Percentiles rank a stretch among this genome's conserved stretches.
phyloP scores from a whole-genome alignment of 805 yeast genomes.

The Teunomyces atbi region DNA sequence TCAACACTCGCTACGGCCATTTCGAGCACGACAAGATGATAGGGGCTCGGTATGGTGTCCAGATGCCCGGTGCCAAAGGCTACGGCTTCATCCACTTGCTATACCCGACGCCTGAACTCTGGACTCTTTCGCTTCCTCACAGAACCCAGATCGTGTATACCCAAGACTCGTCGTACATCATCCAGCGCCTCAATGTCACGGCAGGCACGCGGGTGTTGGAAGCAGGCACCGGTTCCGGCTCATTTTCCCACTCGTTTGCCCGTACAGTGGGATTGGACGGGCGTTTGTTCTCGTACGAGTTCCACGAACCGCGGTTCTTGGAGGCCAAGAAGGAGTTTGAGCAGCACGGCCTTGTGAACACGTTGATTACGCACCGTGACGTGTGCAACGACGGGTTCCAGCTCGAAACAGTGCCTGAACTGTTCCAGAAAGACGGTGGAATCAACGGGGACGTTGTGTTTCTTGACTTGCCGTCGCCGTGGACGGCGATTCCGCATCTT shows the following conservation, averaged over 20 bases:
- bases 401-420: constrained; percentile 35
- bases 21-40: constrained; percentile 85
- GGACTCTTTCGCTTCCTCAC: constrained; percentile 96
- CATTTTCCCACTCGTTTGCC: constrained; percentile 89
- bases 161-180: constrained; percentile 88
- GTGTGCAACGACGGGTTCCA: constrained; percentile 87
- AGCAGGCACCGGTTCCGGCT: constrained; percentile 98
- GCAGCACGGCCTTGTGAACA: constrained; percentile 63
- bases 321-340: constrained; percentile 80
- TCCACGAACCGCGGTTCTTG: constrained; percentile 76
- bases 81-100: constrained; percentile 83
- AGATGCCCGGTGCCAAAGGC: constrained; percentile 71
- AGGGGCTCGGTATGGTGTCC: constrained; percentile 80
- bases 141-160: constrained; percentile 97
- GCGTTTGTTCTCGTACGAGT: constrained; percentile 79
- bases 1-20: constrained; percentile 87
- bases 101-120: constrained; percentile 91
- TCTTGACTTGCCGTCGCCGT: constrained; percentile 93
- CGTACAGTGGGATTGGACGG: constrained; percentile 68
- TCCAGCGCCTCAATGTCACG: constrained; percentile 73
- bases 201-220: constrained; percentile 83
- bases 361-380: constrained; percentile 83
- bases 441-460: constrained; percentile 75
- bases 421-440: constrained; percentile 13
- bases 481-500: constrained; percentile 88